A percentile compares a stretch with the other conserved stretches of the same genome.
These are phyloP conservation scores for Fusarium hostae DNA, from an alignment of 2,329 filamentous ascomycete genomes.

Conservation along the genomic window DNA sequence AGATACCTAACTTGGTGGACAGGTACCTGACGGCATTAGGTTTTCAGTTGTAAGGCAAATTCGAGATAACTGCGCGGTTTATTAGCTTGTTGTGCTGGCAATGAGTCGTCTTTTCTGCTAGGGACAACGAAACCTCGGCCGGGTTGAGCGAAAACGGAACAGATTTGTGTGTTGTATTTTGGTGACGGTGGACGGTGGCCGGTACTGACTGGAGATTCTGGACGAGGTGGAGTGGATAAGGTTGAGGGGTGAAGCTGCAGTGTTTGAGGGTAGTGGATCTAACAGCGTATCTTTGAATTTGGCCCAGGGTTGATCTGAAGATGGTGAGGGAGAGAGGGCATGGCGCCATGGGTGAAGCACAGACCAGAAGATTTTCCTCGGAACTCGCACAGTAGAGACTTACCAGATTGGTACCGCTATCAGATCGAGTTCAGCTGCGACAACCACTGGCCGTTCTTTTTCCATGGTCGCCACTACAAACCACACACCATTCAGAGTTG, in stretches of 20 bases:
- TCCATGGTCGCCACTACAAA: slow-evolving; percentile 17
- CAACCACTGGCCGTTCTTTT: not conserved
- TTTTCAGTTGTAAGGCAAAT: not conserved
- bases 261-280: slow-evolving; percentile 6
- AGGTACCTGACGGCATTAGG: slow-evolving; percentile 16
- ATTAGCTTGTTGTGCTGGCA: slow-evolving; percentile 28
- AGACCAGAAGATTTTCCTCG: not conserved
- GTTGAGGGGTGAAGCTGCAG: slow-evolving; percentile 12
- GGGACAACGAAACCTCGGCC: slow-evolving; percentile 27
- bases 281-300: slow-evolving; percentile 8
- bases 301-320: slow-evolving; percentile 19
- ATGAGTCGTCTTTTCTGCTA: slow-evolving; percentile 17
- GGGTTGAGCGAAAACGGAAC: slow-evolving; percentile 24
- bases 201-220: slow-evolving; percentile 14
- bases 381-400: slow-evolving; percentile 25
- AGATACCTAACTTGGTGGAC: slow-evolving; percentile 16
- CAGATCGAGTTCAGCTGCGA: not conserved
- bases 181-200: slow-evolving; percentile 20
- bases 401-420: slow-evolving; percentile 23
- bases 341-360: slow-evolving; percentile 31
- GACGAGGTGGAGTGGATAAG: slow-evolving; percentile 20
- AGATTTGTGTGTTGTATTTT: slow-evolving; percentile 26
- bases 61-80: slow-evolving; percentile 12
- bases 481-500: slow-evolving; percentile 11
- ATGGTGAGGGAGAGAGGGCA: slow-evolving; percentile 15